phyloP scores from a whole-genome alignment of 306 rosid species.

The Lathyrus sativus region DNA sequence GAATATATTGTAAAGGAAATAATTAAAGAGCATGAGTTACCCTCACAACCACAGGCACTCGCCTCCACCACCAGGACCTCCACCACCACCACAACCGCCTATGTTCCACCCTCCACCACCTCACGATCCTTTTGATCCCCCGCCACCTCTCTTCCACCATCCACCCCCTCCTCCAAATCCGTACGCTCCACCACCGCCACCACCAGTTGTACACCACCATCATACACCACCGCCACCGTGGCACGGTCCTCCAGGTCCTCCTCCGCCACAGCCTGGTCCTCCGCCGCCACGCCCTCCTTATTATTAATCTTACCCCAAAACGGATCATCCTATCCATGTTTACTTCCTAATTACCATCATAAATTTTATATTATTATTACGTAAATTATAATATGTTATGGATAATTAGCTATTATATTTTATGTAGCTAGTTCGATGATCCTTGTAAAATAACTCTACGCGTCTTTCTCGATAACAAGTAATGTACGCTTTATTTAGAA shows the following conservation, averaged over 20 bases:
- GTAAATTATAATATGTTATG: not conserved
- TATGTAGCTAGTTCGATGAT: not conserved
- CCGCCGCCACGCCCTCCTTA: constrained; percentile 32
- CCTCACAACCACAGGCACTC: not conserved
- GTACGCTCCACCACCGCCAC: constrained; percentile 10
- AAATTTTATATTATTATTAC: no score
- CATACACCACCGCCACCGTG: constrained; percentile 12
- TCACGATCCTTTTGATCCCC: constrained; percentile 16
- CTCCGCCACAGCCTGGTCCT: not conserved
- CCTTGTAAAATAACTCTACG: not conserved
- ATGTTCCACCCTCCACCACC: constrained; percentile 12
- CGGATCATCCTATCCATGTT: not conserved
- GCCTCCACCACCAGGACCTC: constrained; percentile 27
- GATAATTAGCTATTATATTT: not conserved
- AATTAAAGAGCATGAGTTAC: constrained; percentile 11
- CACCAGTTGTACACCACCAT: not conserved
- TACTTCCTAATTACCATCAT: not conserved
- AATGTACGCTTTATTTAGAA: not conserved
- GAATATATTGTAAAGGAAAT: no score
- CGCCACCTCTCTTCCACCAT: constrained; percentile 15
- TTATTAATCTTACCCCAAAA: not conserved
- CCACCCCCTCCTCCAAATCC: constrained; percentile 10
- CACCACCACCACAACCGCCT: constrained; percentile 11
- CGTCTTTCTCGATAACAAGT: no score
- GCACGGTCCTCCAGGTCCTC: constrained; percentile 21